Percentiles rank a stretch among this genome's conserved stretches.
Evolutionary conservation across 75 land plant genomes (phyloP).

Genomic region (Pinus tabuliformis): DNA sequence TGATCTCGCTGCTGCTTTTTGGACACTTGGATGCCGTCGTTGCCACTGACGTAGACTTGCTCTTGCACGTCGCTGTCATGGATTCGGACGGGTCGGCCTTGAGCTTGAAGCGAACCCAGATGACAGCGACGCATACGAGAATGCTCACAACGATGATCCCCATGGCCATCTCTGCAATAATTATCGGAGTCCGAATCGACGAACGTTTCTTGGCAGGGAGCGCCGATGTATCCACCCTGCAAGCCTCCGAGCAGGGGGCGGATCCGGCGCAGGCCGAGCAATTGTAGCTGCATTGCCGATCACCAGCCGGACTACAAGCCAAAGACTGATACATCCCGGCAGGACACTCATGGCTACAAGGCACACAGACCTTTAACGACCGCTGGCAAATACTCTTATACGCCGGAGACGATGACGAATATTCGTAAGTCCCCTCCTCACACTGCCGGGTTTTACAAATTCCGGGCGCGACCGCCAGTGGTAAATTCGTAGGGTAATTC

Average conservation of each 20-base stretch:
- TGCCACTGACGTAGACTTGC: conserved; percentile 17
- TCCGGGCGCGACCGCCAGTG: conserved; percentile 63
- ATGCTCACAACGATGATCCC: conserved; percentile 49
- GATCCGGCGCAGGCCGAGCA: conserved; percentile 51
- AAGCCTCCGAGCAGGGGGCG: conserved; percentile 32
- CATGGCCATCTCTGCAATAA: conserved; percentile 65
- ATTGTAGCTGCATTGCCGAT: conserved; percentile 45
- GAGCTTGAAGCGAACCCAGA: conserved; percentile 59
- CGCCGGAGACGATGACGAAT: conserved; percentile 6
- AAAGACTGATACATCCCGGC: conserved; percentile 28
- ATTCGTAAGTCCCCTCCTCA: conserved; percentile 32
- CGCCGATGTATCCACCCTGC: conserved; percentile 1
- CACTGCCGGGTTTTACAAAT: conserved; percentile 45
- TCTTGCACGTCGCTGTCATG: neutral
- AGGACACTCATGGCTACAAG: conserved; percentile 52
- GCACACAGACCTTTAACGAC: conserved; percentile 45
- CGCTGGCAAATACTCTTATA: conserved; percentile 27
- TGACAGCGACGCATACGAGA: conserved; percentile 37
- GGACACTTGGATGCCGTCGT: conserved; percentile 1
- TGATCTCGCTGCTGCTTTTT: conserved; percentile 34
- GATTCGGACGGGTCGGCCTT: neutral
- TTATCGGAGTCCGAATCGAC: conserved; percentile 57
- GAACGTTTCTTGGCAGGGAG: conserved; percentile 9
- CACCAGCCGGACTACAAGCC: conserved; percentile 35
- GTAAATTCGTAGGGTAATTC: conserved; percentile 49